A percentile compares a stretch with the other conserved stretches of the same genome.
These are phyloP conservation scores for Gilbertella persicaria DNA, from an alignment of 371 early-diverging fungal species.

Conservation along the genomic window DNA sequence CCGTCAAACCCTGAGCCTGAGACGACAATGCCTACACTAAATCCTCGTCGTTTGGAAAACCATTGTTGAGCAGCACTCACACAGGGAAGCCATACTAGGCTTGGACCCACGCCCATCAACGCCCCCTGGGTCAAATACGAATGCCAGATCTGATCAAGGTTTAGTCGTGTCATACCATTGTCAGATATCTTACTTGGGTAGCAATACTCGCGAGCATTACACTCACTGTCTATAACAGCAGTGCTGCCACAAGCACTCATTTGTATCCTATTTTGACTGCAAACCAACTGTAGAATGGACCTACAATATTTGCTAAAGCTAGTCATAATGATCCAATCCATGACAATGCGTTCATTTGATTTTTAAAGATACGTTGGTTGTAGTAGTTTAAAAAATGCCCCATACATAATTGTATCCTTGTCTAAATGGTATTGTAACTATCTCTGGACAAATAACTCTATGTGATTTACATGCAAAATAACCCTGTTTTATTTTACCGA, in stretches of 20 bases:
- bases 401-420: conserved; percentile 42
- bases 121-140: conserved; percentile 68
- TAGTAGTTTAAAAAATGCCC: conserved; percentile 45
- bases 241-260: conserved; percentile 49
- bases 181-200: conserved; percentile 57
- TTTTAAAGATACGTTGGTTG: conserved; percentile 30
- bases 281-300: conserved; percentile 46
- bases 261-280: conserved; percentile 57
- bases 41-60: conserved; percentile 64
- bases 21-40: conserved; percentile 74
- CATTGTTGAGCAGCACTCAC: conserved; percentile 57
- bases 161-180: too few species aligned
- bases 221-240: conserved; percentile 49
- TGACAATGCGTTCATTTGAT: conserved; percentile 40
- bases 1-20: conserved; percentile 79
- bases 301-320: conserved; percentile 36
- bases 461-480: too few species aligned
- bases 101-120: conserved; percentile 61
- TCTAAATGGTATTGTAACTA: too few species aligned
- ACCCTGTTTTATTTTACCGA: too few species aligned
- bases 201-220: conserved; percentile 66
- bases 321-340: conserved; percentile 48
- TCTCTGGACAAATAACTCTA: too few species aligned
- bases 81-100: conserved; percentile 45
- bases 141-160: conserved; percentile 69